A percentile compares a stretch with the other conserved stretches of the same genome.
Conservation (phyloP, 2,329 filamentous ascomycete genomes). For the Ophiostoma tasmaniense region DNA sequence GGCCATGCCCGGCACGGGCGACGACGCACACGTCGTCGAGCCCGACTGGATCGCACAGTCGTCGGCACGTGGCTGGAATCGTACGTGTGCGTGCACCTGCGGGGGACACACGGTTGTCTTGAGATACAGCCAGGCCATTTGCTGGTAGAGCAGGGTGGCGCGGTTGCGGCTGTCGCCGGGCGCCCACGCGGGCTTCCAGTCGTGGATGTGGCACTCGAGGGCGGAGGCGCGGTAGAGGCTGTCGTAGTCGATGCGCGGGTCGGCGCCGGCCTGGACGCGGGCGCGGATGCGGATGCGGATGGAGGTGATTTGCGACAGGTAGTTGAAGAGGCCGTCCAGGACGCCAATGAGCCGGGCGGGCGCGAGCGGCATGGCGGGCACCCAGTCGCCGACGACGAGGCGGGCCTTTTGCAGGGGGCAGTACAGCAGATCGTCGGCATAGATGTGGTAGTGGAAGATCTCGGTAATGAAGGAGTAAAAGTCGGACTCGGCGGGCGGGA, state of each 20-base stretch:
- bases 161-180: constrained; percentile 47
- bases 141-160: constrained; percentile 52
- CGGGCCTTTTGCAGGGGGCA: constrained; percentile 34
- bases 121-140: constrained; percentile 59
- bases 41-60: constrained; percentile 25
- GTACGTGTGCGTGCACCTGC: too few species aligned
- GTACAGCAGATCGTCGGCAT: constrained; percentile 53
- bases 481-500: constrained; percentile 53
- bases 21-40: constrained; percentile 30
- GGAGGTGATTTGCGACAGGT: constrained; percentile 69
- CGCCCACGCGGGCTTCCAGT: constrained; percentile 62
- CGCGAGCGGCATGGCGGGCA: constrained; percentile 34
- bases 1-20: constrained; percentile 22
- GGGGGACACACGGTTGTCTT: constrained; percentile 55
- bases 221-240: constrained; percentile 64
- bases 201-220: constrained; percentile 65
- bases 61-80: neutral
- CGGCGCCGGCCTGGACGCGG: constrained; percentile 52
- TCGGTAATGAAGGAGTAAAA: constrained; percentile 59
- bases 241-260: constrained; percentile 64
- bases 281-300: constrained; percentile 66
- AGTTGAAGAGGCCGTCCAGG: constrained; percentile 70
- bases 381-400: constrained; percentile 38
- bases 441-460: constrained; percentile 79
- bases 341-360: constrained; percentile 63